These are phyloP conservation scores for Exophiala sp. DNA, from an alignment of 2,329 filamentous ascomycete genomes.

Conservation along the genomic window DNA sequence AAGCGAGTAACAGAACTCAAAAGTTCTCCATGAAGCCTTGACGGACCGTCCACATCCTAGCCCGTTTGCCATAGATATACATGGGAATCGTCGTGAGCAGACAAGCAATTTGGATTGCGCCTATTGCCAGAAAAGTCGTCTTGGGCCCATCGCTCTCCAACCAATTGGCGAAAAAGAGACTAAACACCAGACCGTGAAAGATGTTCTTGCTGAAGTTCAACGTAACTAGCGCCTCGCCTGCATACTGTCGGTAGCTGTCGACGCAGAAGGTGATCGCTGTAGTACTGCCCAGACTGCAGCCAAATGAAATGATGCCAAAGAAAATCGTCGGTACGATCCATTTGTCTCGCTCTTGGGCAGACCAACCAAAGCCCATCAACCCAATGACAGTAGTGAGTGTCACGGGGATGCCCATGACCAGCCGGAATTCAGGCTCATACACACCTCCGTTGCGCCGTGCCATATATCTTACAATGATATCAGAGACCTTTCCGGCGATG, in stretches of 20 bases:
- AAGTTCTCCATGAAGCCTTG: constrained; percentile 81
- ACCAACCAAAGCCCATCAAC: constrained; percentile 96
- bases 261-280: constrained; percentile 92
- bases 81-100: constrained; percentile 75
- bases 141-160: constrained; percentile 67
- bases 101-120: constrained; percentile 73
- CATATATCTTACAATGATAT: constrained; percentile 77
- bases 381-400: constrained; percentile 72
- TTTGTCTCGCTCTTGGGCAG: constrained; percentile 62
- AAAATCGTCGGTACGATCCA: constrained; percentile 94
- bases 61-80: constrained; percentile 88
- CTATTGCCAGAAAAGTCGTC: constrained; percentile 73
- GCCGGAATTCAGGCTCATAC: constrained; percentile 89
- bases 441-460: constrained; percentile 80
- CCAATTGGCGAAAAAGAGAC: constrained; percentile 83
- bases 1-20: constrained; percentile 30
- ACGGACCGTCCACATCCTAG: constrained; percentile 88
- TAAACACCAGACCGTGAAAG: constrained; percentile 81
- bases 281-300: constrained; percentile 81
- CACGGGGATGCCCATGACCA: constrained; percentile 81
- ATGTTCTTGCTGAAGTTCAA: constrained; percentile 94
- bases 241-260: constrained; percentile 88
- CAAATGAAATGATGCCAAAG: constrained; percentile 87
- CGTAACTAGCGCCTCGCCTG: constrained; percentile 87
- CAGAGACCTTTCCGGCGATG: constrained; percentile 81